phyloP scores from a whole-genome alignment of 208 protist species.

The Wallacemonas rigidus region DNA sequence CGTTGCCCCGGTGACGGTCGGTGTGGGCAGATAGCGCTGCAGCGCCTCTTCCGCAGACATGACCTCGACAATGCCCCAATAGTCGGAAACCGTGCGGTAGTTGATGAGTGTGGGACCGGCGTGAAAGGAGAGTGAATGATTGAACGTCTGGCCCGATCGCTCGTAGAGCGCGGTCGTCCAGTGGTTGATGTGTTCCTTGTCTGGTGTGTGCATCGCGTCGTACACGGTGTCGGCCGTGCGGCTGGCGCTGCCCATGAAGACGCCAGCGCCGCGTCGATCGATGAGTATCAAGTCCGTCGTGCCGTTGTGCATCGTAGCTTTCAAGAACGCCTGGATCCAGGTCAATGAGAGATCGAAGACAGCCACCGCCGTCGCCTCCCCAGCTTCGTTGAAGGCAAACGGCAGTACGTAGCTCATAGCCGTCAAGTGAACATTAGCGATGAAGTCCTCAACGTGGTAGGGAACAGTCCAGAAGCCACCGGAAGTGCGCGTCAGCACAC shows the following conservation, averaged over 20 bases:
- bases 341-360: conserved; percentile 38
- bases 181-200: conserved; percentile 32
- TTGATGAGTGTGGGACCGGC: conserved; percentile 35
- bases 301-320: conserved; percentile 28
- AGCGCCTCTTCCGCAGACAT: conserved; percentile 49
- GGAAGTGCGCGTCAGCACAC: conserved; percentile 14
- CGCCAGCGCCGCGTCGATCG: conserved; percentile 40
- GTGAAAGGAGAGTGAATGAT: conserved; percentile 37
- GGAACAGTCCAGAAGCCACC: conserved; percentile 46
- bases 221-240: conserved; percentile 27
- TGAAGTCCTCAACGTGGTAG: conserved; percentile 33
- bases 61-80: conserved; percentile 58
- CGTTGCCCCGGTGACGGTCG: conserved; percentile 42
- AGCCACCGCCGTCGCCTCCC: conserved; percentile 28
- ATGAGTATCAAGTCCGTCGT: conserved; percentile 45
- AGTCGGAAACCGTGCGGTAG: conserved; percentile 43
- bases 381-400: conserved; percentile 23
- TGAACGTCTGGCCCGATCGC: conserved; percentile 29
- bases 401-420: conserved; percentile 48
- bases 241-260: conserved; percentile 41
- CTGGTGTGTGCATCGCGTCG: conserved; percentile 33
- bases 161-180: conserved; percentile 33
- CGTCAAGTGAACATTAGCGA: conserved; percentile 16
- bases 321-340: conserved; percentile 33
- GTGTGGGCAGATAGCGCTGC: conserved; percentile 50